phyloP scores from a whole-genome alignment of 1,284 basidiomycete genomes.

The Leccinum solheimii region DNA sequence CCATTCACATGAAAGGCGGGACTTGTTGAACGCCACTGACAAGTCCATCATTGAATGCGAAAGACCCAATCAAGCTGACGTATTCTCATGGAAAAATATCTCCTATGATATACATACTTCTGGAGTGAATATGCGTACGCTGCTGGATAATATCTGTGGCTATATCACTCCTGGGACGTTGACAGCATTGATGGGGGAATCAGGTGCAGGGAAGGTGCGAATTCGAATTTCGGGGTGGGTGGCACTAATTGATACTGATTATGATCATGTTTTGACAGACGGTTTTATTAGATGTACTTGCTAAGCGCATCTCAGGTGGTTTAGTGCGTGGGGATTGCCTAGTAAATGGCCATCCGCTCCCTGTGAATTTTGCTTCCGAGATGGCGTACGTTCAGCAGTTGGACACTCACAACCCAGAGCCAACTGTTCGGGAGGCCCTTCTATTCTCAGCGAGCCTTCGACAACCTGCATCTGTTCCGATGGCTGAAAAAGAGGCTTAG shows the following conservation, averaged over 20 bases:
- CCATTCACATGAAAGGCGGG: too few species aligned
- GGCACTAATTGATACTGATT: neutral
- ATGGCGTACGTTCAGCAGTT: constrained; percentile 77
- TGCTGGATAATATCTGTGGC: too few species aligned
- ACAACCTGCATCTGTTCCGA: constrained; percentile 67
- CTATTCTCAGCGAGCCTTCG: constrained; percentile 81
- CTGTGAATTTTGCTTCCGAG: constrained; percentile 69
- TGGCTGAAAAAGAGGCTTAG: constrained; percentile 78
- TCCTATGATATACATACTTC: too few species aligned
- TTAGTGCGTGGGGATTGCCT: constrained; percentile 72
- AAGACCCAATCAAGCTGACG: too few species aligned
- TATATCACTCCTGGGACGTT: too few species aligned
- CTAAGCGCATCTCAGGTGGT: constrained; percentile 71
- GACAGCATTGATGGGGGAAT: too few species aligned
- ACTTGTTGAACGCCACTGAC: too few species aligned
- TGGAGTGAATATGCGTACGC: too few species aligned
- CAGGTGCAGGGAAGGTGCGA: too few species aligned
- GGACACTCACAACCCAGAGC: constrained; percentile 68
- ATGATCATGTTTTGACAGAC: constrained; percentile 48
- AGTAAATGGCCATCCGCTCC: constrained; percentile 73
- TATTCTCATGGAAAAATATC: too few species aligned
- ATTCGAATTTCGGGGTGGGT: neutral
- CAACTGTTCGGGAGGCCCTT: constrained; percentile 82
- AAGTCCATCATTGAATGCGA: too few species aligned
- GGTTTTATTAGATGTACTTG: constrained; percentile 79